These are phyloP conservation scores for Strobilomyces echinocephalus DNA, from an alignment of 768 basidiomycete genomes.

Conservation along the genomic window DNA sequence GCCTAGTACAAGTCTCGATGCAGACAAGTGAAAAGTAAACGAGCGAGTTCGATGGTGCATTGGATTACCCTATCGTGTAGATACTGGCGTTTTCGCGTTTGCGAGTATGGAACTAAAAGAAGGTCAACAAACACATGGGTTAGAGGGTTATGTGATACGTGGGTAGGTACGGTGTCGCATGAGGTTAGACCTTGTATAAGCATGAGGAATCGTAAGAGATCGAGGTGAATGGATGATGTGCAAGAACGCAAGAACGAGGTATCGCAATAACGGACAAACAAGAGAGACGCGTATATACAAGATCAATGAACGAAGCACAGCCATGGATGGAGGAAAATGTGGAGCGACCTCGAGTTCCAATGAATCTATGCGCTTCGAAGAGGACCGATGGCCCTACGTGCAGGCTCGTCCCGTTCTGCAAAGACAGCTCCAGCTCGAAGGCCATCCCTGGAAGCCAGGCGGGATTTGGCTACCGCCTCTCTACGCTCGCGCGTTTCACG, in stretches of 20 bases:
- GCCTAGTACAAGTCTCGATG: background rate
- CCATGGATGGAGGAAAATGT: background rate
- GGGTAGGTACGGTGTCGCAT: constrained; percentile 10
- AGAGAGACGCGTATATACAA: background rate
- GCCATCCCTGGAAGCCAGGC: constrained; percentile 24
- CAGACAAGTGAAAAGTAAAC: background rate
- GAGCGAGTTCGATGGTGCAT: constrained; percentile 2
- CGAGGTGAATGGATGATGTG: background rate
- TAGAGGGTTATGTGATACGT: constrained; percentile 1
- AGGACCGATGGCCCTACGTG: constrained; percentile 30
- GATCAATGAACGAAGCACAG: constrained; percentile 4
- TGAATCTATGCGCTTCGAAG: constrained; percentile 14
- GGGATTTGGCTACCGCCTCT: constrained; percentile 20
- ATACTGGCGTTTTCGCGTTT: background rate
- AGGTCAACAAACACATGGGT: constrained; percentile 1
- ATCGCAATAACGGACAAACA: constrained; percentile 11
- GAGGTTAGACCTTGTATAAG: background rate
- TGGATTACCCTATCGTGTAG: constrained; percentile 11
- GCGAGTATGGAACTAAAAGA: background rate
- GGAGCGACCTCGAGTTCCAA: background rate
- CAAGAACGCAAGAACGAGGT: constrained; percentile 6
- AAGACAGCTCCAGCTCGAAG: constrained; percentile 29
- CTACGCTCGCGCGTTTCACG: constrained; percentile 26
- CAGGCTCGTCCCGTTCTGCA: constrained; percentile 27
- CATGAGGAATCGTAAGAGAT: constrained; percentile 6